Evolutionary conservation across 2,329 filamentous ascomycete species (phyloP).

Genomic region (Ophiostoma populinum): DNA sequence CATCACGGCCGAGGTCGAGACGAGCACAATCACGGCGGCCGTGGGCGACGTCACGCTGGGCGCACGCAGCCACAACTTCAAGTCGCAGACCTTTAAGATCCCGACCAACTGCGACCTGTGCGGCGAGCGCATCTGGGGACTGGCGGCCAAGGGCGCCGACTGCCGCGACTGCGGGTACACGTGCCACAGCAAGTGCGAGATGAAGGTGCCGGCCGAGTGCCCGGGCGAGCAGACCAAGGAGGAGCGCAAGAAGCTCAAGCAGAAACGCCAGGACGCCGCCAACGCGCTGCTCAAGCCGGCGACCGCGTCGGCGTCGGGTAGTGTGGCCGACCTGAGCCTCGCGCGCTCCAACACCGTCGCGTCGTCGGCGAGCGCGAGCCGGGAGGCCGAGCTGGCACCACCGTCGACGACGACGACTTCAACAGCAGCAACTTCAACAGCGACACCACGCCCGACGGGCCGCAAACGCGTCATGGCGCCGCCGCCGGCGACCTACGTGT

Average conservation of each 20-base stretch:
- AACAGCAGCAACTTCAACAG: too few relatives aligned
- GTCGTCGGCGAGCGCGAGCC: constrained; percentile 58
- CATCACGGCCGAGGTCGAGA: constrained; percentile 81
- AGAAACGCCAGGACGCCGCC: constrained; percentile 64
- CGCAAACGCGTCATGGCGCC: constrained; percentile 67
- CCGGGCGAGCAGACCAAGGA: constrained; percentile 89
- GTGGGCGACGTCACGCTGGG: constrained; percentile 88
- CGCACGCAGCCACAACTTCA: constrained; percentile 93
- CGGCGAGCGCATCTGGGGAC: constrained; percentile 89
- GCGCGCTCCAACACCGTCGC: constrained; percentile 77
- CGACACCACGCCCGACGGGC: too few relatives aligned
- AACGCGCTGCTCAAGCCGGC: constrained; percentile 38
- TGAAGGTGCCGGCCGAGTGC: constrained; percentile 94
- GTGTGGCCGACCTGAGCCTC: constrained; percentile 45
- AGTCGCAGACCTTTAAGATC: constrained; percentile 97
- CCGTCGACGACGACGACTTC: neutral
- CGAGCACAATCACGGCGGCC: constrained; percentile 74
- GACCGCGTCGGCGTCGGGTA: constrained; percentile 19
- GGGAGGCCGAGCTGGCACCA: constrained; percentile 21
- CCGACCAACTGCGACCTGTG: constrained; percentile 97
- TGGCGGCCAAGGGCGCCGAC: constrained; percentile 92
- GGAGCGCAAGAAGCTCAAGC: constrained; percentile 85
- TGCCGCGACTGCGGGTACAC: constrained; percentile 95
- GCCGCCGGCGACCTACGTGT: constrained; percentile 67
- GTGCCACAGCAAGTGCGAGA: constrained; percentile 96